Conservation (phyloP, 1,139 yeast species). For the Scheffersomyces cryptocercus region DNA sequence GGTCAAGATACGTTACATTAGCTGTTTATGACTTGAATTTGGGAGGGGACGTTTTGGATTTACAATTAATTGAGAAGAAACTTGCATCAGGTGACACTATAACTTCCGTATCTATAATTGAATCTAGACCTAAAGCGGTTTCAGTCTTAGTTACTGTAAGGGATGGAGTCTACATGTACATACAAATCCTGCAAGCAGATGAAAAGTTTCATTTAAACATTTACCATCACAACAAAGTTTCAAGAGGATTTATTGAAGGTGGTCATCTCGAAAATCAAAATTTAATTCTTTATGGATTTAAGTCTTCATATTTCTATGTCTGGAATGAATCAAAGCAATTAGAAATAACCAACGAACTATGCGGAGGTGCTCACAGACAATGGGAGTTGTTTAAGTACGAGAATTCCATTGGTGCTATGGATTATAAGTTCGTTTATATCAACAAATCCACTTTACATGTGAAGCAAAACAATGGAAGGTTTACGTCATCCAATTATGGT, state of each 20-base stretch:
- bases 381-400: constrained; percentile 55
- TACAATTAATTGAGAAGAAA: constrained; percentile 46
- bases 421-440: constrained; percentile 49
- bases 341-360: constrained; percentile 68
- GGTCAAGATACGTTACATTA: constrained; percentile 71
- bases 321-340: constrained; percentile 81
- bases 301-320: constrained; percentile 72
- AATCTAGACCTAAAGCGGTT: constrained; percentile 14
- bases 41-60: constrained; percentile 17
- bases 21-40: constrained; percentile 50
- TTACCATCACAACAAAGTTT: constrained; percentile 61
- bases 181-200: constrained; percentile 19
- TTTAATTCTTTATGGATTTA: constrained; percentile 74
- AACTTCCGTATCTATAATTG: constrained; percentile 52
- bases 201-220: constrained; percentile 24
- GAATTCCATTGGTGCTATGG: constrained; percentile 3
- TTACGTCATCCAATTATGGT: constrained; percentile 22
- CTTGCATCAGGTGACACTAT: constrained; percentile 74
- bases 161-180: constrained; percentile 60
- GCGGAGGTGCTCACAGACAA: constrained; percentile 90
- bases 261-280: constrained; percentile 49
- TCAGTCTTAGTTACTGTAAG: constrained; percentile 52
- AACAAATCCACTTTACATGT: constrained; percentile 50
- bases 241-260: constrained; percentile 83
- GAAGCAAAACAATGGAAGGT: constrained; percentile 22